phyloP scores from a whole-genome alignment of 805 yeast genomes.

The Candida gorgasii region DNA sequence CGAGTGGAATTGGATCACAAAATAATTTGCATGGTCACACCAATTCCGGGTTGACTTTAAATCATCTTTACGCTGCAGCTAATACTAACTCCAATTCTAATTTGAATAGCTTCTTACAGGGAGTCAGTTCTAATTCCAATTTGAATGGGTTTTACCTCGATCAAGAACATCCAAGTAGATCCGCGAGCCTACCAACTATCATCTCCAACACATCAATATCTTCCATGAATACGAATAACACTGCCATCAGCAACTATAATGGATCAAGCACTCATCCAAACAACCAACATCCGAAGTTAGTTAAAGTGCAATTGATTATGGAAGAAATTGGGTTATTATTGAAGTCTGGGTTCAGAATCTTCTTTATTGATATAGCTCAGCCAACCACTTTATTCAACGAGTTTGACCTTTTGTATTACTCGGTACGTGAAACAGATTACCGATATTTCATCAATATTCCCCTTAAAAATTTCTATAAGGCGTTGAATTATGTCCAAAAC shows the following conservation, averaged over 20 bases:
- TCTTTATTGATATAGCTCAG: conserved; percentile 44
- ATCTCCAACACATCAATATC: conserved; percentile 7
- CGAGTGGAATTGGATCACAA: conserved; percentile 1
- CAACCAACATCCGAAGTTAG: conserved; percentile 12
- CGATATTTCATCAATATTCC: conserved; percentile 46
- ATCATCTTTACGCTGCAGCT: conserved; percentile 4
- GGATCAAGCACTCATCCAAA: conserved; percentile 6
- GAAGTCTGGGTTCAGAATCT: conserved; percentile 52
- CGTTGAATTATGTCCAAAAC: conserved; percentile 40
- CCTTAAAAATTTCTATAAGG: conserved; percentile 48
- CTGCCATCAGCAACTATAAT: conserved; percentile 1
- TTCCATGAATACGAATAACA: conserved; percentile 10
- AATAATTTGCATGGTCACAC: not conserved
- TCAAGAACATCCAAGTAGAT: conserved; percentile 6
- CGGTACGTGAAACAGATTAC: conserved; percentile 42
- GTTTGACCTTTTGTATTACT: conserved; percentile 42
- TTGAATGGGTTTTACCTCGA: conserved; percentile 4
- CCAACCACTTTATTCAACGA: conserved; percentile 43
- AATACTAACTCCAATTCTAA: conserved; percentile 2
- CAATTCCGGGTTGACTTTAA: conserved; percentile 2
- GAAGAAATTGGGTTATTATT: conserved; percentile 58
- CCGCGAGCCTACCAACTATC: conserved; percentile 8
- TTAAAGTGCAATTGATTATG: conserved; percentile 44
- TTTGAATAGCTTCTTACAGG: not conserved
- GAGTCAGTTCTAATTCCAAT: conserved; percentile 1